Evolutionary conservation across 2,329 filamentous ascomycete genomes (phyloP).

Genomic region (Aspergillus sp.): DNA sequence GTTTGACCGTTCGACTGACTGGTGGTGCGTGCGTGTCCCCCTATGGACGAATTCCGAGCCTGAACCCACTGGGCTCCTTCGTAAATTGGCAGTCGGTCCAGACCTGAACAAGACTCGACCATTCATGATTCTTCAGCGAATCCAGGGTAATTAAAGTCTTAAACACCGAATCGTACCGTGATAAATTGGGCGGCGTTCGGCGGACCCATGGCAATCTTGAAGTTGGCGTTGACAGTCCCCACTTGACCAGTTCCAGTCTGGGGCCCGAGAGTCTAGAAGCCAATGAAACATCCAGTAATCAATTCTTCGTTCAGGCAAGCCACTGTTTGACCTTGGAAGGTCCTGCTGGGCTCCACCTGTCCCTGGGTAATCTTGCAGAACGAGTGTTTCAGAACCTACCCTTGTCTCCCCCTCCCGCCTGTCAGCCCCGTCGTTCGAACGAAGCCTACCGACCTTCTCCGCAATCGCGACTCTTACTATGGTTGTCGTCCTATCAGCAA

Average conservation of each 20-base stretch:
- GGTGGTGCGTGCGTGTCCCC: constrained; percentile 1
- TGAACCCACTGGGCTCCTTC: neutral
- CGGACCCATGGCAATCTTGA: neutral
- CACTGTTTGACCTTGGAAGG: constrained; percentile 16
- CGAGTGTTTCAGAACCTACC: constrained; percentile 15
- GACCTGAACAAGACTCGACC: neutral
- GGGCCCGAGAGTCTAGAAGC: neutral
- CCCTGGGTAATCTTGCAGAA: constrained; percentile 29
- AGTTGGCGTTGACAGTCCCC: constrained; percentile 14
- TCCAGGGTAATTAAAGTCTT: neutral
- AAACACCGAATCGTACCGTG: neutral
- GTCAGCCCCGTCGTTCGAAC: constrained; percentile 25
- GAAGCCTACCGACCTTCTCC: constrained; percentile 6
- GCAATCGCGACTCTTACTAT: constrained; percentile 1
- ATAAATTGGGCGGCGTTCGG: constrained; percentile 13
- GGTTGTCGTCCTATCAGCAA: neutral
- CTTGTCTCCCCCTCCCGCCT: constrained; percentile 20
- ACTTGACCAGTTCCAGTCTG: constrained; percentile 16
- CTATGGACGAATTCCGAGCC: too few relatives aligned
- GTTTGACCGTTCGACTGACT: constrained; percentile 2
- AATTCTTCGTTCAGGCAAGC: constrained; percentile 16
- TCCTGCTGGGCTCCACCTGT: constrained; percentile 17
- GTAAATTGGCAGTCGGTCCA: neutral
- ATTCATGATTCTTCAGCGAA: neutral
- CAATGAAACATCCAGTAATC: neutral